These are phyloP conservation scores for Leptographium radiaticola DNA, from an alignment of 2,329 filamentous ascomycete genomes.

Conservation along the genomic window DNA sequence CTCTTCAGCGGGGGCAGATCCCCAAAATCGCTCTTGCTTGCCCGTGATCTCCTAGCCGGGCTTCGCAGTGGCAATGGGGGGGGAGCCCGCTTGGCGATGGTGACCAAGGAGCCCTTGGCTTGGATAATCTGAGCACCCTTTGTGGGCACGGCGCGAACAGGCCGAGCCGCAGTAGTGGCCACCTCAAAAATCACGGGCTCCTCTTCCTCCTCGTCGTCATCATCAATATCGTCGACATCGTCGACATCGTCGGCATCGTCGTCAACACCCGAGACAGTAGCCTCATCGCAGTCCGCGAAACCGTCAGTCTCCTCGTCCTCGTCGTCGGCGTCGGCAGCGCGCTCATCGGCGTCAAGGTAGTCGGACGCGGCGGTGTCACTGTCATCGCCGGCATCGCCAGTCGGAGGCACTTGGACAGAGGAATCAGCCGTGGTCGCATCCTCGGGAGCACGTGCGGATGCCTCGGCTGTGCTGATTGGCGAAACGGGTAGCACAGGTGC, in stretches of 20 bases:
- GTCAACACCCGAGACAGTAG: neutral
- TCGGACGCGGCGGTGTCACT: conserved; percentile 12
- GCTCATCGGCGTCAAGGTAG: conserved; percentile 14
- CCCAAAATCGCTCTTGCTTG: conserved; percentile 44
- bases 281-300: conserved; percentile 9
- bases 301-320: conserved; percentile 35
- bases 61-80: conserved; percentile 70
- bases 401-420: neutral
- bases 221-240: conserved; percentile 34
- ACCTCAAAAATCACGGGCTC: conserved; percentile 60
- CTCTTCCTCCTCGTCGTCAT: conserved; percentile 34
- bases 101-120: conserved; percentile 68
- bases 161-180: conserved; percentile 40
- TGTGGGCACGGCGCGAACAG: conserved; percentile 45
- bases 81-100: conserved; percentile 66
- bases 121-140: conserved; percentile 55
- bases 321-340: conserved; percentile 23
- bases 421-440: neutral
- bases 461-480: neutral
- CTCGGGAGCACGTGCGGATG: neutral
- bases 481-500: neutral
- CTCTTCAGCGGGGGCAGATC: conserved; percentile 41
- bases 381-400: neutral
- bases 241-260: conserved; percentile 23
- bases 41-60: conserved; percentile 47